Evolutionary conservation across 2,329 filamentous ascomycete species (phyloP).

Genomic region (Triangularia setosa): DNA sequence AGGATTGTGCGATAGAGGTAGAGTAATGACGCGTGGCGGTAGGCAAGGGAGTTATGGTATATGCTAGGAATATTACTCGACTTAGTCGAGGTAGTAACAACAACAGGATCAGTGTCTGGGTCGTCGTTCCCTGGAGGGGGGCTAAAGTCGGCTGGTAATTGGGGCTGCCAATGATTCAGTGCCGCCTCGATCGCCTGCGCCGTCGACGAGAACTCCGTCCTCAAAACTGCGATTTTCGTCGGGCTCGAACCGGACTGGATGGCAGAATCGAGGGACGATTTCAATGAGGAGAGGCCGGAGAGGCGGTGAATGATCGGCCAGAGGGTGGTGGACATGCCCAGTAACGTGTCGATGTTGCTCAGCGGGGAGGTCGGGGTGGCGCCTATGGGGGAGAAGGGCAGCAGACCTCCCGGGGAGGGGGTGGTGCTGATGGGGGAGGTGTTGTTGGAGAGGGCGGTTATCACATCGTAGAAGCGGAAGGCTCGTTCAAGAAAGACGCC

Average conservation of each 20-base stretch:
- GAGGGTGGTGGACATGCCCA: constrained; percentile 58
- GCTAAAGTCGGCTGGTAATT: constrained; percentile 39
- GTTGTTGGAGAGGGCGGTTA: constrained; percentile 58
- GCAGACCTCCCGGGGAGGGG: constrained; percentile 43
- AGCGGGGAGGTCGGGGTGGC: constrained; percentile 43
- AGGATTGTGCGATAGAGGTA: constrained; percentile 56
- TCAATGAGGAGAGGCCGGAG: constrained; percentile 51
- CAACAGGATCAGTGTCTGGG: neutral
- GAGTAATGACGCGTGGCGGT: constrained; percentile 55
- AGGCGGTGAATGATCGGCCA: constrained; percentile 62
- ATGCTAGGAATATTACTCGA: constrained; percentile 44
- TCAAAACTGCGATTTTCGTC: constrained; percentile 45
- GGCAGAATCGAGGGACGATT: constrained; percentile 47
- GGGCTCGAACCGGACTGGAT: constrained; percentile 36
- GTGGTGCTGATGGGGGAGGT: constrained; percentile 52
- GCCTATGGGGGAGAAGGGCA: constrained; percentile 46
- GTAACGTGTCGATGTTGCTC: constrained; percentile 53
- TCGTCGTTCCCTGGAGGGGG: constrained; percentile 21
- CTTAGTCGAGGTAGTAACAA: neutral
- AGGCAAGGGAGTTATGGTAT: constrained; percentile 56
- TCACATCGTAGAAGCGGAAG: constrained; percentile 63
- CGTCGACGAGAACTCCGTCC: constrained; percentile 48
- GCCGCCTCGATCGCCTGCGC: constrained; percentile 53
- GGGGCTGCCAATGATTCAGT: constrained; percentile 53
- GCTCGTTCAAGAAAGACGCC: constrained; percentile 57